These are phyloP conservation scores for Aspergillus haitiensis DNA, from an alignment of 495 filamentous ascomycete species.

Conservation along the genomic window DNA sequence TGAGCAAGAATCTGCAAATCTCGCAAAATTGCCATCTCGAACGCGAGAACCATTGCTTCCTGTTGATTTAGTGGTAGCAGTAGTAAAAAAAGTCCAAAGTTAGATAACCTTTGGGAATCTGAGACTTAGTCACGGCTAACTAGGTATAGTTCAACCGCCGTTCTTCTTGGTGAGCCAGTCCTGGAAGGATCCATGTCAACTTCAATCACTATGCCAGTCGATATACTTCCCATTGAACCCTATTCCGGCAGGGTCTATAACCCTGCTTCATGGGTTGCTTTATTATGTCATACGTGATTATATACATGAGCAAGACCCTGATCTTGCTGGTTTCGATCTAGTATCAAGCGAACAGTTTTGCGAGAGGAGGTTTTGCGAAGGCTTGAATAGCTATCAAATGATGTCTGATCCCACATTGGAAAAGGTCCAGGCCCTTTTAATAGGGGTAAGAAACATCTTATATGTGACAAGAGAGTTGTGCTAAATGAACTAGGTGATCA, in stretches of 20 bases:
- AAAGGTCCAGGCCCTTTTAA: slow-evolving; percentile 30
- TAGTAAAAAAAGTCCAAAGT: slow-evolving; percentile 30
- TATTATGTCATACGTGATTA: slow-evolving; percentile 32
- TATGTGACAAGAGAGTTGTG: neutral
- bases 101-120: neutral
- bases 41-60: slow-evolving; percentile 22
- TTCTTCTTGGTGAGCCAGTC: slow-evolving; percentile 32
- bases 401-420: slow-evolving; percentile 27
- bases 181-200: slow-evolving; percentile 24
- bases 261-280: slow-evolving; percentile 26
- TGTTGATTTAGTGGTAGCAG: slow-evolving; percentile 26
- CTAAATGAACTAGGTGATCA: slow-evolving; percentile 23
- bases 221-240: slow-evolving; percentile 30
- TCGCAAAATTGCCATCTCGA: neutral
- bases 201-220: slow-evolving; percentile 28
- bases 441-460: slow-evolving; percentile 21
- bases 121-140: slow-evolving; percentile 1
- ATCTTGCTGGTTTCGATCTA: slow-evolving; percentile 22
- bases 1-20: neutral
- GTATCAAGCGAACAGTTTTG: slow-evolving; percentile 19
- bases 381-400: slow-evolving; percentile 26
- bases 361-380: slow-evolving; percentile 21
- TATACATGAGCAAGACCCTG: slow-evolving; percentile 24
- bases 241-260: slow-evolving; percentile 21
- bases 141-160: slow-evolving; percentile 23